These are phyloP conservation scores for Kodamaea kaohsiungensis DNA, from an alignment of 805 yeast species.

Conservation along the genomic window DNA sequence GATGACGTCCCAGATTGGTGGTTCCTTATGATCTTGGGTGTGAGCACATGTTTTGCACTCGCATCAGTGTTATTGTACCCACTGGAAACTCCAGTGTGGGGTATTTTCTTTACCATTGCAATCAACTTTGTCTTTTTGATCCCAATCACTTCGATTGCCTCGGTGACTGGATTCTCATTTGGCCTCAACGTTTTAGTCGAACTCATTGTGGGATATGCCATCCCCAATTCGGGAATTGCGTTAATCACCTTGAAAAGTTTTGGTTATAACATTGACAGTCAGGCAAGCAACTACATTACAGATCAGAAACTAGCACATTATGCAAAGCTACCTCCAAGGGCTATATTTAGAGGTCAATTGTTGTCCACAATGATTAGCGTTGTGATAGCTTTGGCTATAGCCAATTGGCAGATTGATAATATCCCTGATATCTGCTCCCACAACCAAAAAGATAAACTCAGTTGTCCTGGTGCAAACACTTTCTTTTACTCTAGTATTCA, in stretches of 20 bases:
- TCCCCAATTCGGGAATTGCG: conserved; percentile 61
- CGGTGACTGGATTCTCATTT: conserved; percentile 60
- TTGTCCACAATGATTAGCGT: conserved; percentile 38
- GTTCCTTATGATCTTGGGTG: conserved; percentile 50
- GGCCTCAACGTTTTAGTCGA: conserved; percentile 66
- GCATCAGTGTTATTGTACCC: conserved; percentile 48
- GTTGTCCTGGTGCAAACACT: conserved; percentile 49
- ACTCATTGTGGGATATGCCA: conserved; percentile 62
- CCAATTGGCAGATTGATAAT: conserved; percentile 42
- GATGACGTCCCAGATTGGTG: conserved; percentile 78
- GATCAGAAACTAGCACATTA: conserved; percentile 31
- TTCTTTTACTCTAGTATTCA: conserved; percentile 53
- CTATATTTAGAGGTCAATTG: conserved; percentile 39
- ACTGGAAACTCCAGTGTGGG: conserved; percentile 64
- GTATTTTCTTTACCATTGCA: conserved; percentile 56
- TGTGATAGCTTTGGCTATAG: conserved; percentile 32
- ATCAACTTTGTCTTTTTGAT: conserved; percentile 56
- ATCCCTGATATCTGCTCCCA: conserved; percentile 37
- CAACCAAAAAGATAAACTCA: conserved; percentile 35
- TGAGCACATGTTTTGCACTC: conserved; percentile 46
- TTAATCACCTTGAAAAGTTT: conserved; percentile 50
- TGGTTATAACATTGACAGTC: conserved; percentile 60
- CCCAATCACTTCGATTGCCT: conserved; percentile 62
- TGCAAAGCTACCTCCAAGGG: conserved; percentile 25
- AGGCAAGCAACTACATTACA: conserved; percentile 55